These are phyloP conservation scores for Phallus indusiatus DNA, from an alignment of 768 basidiomycete genomes.

Conservation along the genomic window DNA sequence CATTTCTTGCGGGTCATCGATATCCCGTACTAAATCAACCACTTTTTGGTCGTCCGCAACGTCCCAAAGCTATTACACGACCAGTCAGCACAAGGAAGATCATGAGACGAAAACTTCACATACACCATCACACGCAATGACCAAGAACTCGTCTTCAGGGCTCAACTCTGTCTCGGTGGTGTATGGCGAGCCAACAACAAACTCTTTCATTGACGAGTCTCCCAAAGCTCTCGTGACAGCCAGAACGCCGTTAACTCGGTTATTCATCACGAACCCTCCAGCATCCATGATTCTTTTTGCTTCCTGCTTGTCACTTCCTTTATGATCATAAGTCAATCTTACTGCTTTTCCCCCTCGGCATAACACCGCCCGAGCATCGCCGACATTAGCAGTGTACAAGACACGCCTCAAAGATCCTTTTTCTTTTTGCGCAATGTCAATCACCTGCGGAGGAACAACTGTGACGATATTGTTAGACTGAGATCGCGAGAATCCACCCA, in stretches of 20 bases:
- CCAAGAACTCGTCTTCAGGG: conserved; percentile 87
- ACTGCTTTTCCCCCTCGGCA: conserved; percentile 87
- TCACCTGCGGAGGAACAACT: conserved; percentile 30
- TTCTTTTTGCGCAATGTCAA: conserved; percentile 16
- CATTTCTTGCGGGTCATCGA: conserved; percentile 75
- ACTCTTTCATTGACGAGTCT: conserved; percentile 98
- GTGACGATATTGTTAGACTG: conserved; percentile 14
- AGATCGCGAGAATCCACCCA: conserved; percentile 5
- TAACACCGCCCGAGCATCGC: conserved; percentile 91
- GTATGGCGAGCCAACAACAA: conserved; percentile 95
- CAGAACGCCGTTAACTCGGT: conserved; percentile 90
- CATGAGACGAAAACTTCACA: conserved; percentile 24
- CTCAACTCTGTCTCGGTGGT: conserved; percentile 95
- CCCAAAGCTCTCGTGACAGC: conserved; percentile 94
- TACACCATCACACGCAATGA: conserved; percentile 97
- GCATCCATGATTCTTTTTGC: conserved; percentile 97
- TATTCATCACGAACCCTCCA: conserved; percentile 98
- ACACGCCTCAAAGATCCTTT: conserved; percentile 55
- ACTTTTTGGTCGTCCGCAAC: conserved; percentile 87
- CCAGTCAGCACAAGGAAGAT: conserved; percentile 9
- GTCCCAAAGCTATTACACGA: conserved; percentile 79
- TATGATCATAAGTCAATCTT: conserved; percentile 95
- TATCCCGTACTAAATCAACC: conserved; percentile 69
- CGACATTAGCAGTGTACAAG: conserved; percentile 92
- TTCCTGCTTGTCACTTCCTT: conserved; percentile 94